These are phyloP conservation scores for Ascochyta clinopodiicola DNA, from an alignment of 2,329 filamentous ascomycete genomes.

Conservation along the genomic window DNA sequence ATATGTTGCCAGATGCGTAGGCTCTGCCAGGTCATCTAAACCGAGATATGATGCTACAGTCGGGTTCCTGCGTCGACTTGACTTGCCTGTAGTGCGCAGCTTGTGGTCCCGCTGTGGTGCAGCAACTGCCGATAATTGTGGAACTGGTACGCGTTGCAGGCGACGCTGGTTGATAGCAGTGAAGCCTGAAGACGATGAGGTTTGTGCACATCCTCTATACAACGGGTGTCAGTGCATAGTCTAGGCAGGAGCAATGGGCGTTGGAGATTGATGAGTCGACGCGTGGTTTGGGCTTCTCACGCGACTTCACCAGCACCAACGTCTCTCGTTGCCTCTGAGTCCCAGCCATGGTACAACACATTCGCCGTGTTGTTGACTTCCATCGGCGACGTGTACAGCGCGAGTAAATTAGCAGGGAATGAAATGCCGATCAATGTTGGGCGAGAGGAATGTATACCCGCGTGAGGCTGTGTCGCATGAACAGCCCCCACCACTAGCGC, in stretches of 20 bases:
- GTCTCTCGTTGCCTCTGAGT: conserved; percentile 5
- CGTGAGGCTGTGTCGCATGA: conserved; percentile 1
- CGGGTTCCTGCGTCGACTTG: conserved; percentile 27
- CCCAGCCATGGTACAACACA: conserved; percentile 11
- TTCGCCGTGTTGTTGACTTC: not conserved
- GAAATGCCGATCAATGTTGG: not conserved
- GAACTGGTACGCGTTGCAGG: conserved; percentile 15
- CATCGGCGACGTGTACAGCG: not conserved
- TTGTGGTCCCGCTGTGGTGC: conserved; percentile 8
- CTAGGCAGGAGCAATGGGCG: not conserved
- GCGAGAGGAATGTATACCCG: not conserved
- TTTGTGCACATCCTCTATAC: conserved; percentile 1
- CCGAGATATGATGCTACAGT: conserved; percentile 40
- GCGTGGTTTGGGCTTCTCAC: conserved; percentile 33
- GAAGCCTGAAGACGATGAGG: conserved; percentile 24
- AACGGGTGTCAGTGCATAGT: conserved; percentile 2
- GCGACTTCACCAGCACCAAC: conserved; percentile 23
- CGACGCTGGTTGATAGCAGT: conserved; percentile 35
- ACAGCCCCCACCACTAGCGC: conserved; percentile 19
- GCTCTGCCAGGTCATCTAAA: conserved; percentile 25
- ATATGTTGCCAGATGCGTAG: conserved; percentile 26
- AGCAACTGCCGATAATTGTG: conserved; percentile 13
- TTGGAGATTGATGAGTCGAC: conserved; percentile 10
- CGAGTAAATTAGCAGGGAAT: not conserved
- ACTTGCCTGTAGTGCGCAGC: not conserved